Evolutionary conservation across 108 stramenopile species (phyloP).

Genomic region (Stephanodiscus minutulus): DNA sequence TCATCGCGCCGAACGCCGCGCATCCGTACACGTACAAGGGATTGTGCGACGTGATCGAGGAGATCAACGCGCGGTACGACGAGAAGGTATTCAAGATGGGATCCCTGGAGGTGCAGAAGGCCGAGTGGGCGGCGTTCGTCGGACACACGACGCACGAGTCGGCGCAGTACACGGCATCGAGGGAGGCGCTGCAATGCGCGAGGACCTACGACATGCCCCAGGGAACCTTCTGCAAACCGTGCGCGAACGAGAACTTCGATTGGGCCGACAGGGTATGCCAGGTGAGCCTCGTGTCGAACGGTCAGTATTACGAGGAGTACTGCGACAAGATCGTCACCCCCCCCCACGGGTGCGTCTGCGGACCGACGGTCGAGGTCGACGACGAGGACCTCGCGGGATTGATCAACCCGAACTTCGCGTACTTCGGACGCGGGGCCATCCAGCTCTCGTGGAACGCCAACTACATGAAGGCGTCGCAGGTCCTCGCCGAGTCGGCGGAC

Average conservation of each 20-base stretch:
- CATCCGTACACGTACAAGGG: conserved; percentile 47
- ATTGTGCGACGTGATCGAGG: conserved; percentile 38
- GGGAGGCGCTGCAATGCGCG: conserved; percentile 36
- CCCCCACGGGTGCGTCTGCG: conserved; percentile 46
- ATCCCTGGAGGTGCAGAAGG: conserved; percentile 26
- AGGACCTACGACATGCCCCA: conserved; percentile 21
- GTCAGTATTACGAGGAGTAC: conserved; percentile 43
- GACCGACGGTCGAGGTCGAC: conserved; percentile 45
- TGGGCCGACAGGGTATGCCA: conserved; percentile 45
- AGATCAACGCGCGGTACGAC: conserved; percentile 39
- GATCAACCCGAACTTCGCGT: conserved; percentile 44
- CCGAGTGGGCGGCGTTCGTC: conserved; percentile 49
- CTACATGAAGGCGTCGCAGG: conserved; percentile 40
- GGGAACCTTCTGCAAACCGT: conserved; percentile 50
- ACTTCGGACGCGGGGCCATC: conserved; percentile 45
- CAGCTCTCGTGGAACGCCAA: conserved; percentile 47
- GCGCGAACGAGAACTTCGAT: conserved; percentile 40
- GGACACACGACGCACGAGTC: conserved; percentile 52
- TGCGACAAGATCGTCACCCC: conserved; percentile 48
- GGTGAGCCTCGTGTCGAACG: conserved; percentile 39
- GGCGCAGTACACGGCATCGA: conserved; percentile 41
- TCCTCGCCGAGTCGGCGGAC: conserved; percentile 37
- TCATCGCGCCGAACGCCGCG: conserved; percentile 41
- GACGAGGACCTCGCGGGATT: conserved; percentile 16
- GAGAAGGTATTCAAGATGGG: conserved; percentile 51